phyloP scores from a whole-genome alignment of 768 basidiomycete genomes.

The Crassisporium funariophilum region DNA sequence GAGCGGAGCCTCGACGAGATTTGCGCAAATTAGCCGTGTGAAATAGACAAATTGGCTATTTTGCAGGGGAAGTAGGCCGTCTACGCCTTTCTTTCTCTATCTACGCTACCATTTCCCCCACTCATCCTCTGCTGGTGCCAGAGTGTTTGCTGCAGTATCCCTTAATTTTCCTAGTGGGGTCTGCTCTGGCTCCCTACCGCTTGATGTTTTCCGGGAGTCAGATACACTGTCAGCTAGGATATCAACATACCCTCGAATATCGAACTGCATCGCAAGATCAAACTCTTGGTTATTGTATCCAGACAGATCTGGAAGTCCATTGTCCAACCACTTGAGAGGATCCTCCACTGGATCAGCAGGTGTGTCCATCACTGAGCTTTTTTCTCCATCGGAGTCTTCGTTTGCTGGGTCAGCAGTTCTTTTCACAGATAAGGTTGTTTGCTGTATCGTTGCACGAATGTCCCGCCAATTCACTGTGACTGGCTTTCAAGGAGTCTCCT shows the following conservation, averaged over 20 bases:
- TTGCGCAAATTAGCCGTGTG: background rate
- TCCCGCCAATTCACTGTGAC: background rate
- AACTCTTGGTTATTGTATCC: background rate
- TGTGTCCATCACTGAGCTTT: background rate
- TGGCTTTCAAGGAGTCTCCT: too few species aligned
- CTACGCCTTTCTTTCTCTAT: too few species aligned
- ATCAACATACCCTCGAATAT: background rate
- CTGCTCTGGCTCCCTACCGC: too few species aligned
- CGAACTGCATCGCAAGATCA: background rate
- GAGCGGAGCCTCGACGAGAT: background rate
- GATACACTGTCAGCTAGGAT: background rate
- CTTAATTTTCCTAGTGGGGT: too few species aligned
- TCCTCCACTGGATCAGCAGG: slow-evolving; percentile 1
- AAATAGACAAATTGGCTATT: background rate
- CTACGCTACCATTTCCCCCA: too few species aligned
- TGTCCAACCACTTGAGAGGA: background rate
- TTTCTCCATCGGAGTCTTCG: background rate
- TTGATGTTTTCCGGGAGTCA: background rate
- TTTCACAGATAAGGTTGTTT: background rate
- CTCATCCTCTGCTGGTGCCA: too few species aligned
- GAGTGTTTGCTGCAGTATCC: too few species aligned
- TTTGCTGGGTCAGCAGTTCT: background rate
- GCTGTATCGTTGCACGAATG: background rate
- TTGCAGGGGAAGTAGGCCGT: too few species aligned
- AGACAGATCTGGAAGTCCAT: background rate